Evolutionary conservation across 1,284 basidiomycete species (phyloP), one percentile per base, ranked within the genome.

Genomic region (Flammula alnicola): DNA sequence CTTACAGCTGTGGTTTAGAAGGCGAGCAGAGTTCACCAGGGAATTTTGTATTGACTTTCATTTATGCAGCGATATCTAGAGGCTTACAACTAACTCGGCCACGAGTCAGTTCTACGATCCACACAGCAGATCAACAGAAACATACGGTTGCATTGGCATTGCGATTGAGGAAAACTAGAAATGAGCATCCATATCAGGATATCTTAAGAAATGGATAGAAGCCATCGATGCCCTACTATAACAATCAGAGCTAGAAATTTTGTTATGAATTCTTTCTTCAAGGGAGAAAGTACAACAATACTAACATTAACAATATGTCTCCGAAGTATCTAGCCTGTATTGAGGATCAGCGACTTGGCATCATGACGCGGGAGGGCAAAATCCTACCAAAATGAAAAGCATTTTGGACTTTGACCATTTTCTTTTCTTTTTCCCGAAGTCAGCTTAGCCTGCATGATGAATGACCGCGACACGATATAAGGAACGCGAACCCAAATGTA

Each of bases 401-500:
- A 47, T 25, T 19, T 52, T 52, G n/a, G 52, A 57, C 30, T 53
- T 47, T 32, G 60, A 60, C 60, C 53, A 57, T 19, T 46, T 47
- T 39, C 42, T 55, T 16, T 10, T 26, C 37, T 39, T 38, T 23
- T 4, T 3, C 22, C n/a, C 25, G 5, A 9, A 16, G 8, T 26
- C 6, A 37, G 19, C 10, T 16, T 3, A 25, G 5, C 7, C 17
- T 25, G 10, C 7, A 39, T n/a, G n/a, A n/a, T n/a, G n/a, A n/a
- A n/a, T n/a, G n/a, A n/a, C n/a, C n/a, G n/a, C n/a, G n/a, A n/a
- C n/a, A 25, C n/a, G 9, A 19, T 29, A 40, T 37, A 23, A 19
- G 9, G n/a, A n/a, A 41, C 58, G 10, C n/a, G n/a, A n/a, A 58
- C 58, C 58, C 58, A 60, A 11, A 60, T 53, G 16, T 51, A 56